phyloP scores from a whole-genome alignment of 1,284 basidiomycete species.

The Fomitopsis pinicola region DNA sequence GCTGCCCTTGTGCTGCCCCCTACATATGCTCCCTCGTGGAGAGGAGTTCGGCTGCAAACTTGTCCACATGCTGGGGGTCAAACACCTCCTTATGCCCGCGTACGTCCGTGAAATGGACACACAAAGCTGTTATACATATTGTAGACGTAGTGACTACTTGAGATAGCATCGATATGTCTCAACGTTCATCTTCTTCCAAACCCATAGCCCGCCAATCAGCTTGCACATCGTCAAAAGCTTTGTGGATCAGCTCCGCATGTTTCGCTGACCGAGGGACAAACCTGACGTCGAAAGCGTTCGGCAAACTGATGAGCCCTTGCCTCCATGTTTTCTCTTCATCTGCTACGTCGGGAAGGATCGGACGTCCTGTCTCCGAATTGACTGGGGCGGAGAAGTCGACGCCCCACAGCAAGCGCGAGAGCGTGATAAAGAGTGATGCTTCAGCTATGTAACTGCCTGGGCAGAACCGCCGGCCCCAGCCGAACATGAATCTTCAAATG shows the following conservation, averaged over 20 bases:
- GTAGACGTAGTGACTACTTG: no score
- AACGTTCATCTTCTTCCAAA: neutral
- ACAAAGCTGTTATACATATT: no score
- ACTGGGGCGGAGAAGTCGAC: conserved; percentile 22
- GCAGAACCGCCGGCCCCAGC: conserved; percentile 28
- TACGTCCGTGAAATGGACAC: no score
- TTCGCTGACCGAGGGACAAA: conserved; percentile 24
- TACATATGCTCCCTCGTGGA: no score
- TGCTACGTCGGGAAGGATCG: conserved; percentile 22
- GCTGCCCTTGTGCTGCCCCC: no score
- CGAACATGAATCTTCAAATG: conserved; percentile 23
- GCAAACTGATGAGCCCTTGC: conserved; percentile 23
- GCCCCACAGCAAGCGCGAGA: conserved; percentile 26
- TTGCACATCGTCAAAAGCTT: neutral
- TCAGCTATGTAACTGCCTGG: conserved; percentile 25
- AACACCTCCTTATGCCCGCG: no score
- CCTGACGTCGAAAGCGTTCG: conserved; percentile 18
- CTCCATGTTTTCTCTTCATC: conserved; percentile 23
- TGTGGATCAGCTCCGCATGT: conserved; percentile 18
- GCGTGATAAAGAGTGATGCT: conserved; percentile 27
- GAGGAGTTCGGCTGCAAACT: no score
- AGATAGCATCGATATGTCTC: no score
- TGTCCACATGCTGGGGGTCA: no score
- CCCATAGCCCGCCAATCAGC: neutral
- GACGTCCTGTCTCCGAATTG: conserved; percentile 19